Evolutionary conservation across 2,329 filamentous ascomycete genomes (phyloP).

Genomic region (Fusarium nygamai): DNA sequence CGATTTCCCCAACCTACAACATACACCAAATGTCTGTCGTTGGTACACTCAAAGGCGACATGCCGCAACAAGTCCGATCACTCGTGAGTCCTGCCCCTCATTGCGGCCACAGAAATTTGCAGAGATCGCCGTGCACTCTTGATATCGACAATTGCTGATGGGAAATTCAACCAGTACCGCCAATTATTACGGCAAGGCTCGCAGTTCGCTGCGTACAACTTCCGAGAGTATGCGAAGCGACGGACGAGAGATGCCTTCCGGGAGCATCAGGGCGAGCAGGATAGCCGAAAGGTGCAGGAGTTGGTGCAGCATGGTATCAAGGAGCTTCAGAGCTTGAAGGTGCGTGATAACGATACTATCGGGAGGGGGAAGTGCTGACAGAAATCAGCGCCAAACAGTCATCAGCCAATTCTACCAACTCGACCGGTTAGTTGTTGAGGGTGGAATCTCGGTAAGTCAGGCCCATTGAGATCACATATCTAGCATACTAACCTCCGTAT

Average conservation of each 20-base stretch:
- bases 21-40: constrained; percentile 53
- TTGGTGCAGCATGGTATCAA: constrained; percentile 88
- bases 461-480: not conserved
- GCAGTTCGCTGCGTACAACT: constrained; percentile 96
- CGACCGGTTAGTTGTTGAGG: constrained; percentile 91
- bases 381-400: constrained; percentile 85
- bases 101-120: constrained; percentile 17
- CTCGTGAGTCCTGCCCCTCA: constrained; percentile 54
- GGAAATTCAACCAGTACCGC: constrained; percentile 74
- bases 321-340: constrained; percentile 91
- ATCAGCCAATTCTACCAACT: constrained; percentile 95
- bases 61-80: constrained; percentile 67
- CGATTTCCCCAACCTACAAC: constrained; percentile 30
- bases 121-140: constrained; percentile 1
- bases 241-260: constrained; percentile 91
- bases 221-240: constrained; percentile 94
- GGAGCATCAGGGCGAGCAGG: constrained; percentile 77
- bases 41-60: constrained; percentile 59
- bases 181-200: constrained; percentile 86
- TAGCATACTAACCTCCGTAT: constrained; percentile 22
- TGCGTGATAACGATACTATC: constrained; percentile 50
- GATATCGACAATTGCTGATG: constrained; percentile 25
- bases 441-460: constrained; percentile 73
- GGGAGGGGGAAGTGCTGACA: constrained; percentile 2
- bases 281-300: constrained; percentile 83